Evolutionary conservation across 169 alveolate genomes (phyloP).

Genomic region (Cryptosporidium muris): DNA sequence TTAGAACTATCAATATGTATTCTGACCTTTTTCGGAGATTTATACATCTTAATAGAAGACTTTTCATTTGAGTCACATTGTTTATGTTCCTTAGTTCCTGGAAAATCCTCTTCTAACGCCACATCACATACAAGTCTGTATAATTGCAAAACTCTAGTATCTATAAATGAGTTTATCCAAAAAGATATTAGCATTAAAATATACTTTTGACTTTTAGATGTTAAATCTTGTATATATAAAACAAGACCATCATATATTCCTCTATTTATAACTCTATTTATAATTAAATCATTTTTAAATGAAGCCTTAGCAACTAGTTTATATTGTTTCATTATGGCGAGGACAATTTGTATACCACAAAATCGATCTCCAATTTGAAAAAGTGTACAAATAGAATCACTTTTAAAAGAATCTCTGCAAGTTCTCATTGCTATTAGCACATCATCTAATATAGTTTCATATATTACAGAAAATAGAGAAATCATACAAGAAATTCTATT

Average conservation of each 20-base stretch:
- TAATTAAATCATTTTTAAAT: constrained; percentile 17
- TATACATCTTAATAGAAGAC: not conserved
- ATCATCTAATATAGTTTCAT: constrained; percentile 61
- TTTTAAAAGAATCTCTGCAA: not conserved
- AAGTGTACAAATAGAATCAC: not conserved
- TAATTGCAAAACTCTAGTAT: constrained; percentile 23
- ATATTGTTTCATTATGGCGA: constrained; percentile 19
- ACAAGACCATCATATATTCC: constrained; percentile 46
- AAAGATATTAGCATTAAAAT: constrained; percentile 17
- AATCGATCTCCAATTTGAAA: constrained; percentile 19
- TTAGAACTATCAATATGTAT: no score
- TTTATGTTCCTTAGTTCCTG: not conserved
- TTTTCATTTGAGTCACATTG: not conserved
- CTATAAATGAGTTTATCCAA: constrained; percentile 58
- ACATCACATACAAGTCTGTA: not conserved
- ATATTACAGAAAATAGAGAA: constrained; percentile 34
- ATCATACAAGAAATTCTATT: constrained; percentile 30
- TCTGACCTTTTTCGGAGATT: no score
- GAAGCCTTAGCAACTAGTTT: constrained; percentile 30
- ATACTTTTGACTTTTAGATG: constrained; percentile 1
- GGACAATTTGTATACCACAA: constrained; percentile 40
- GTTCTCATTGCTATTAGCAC: constrained; percentile 27
- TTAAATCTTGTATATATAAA: constrained; percentile 15
- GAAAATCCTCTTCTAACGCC: not conserved
- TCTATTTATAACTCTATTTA: constrained; percentile 15